Evolutionary conservation across 2,329 filamentous ascomycete species (phyloP), one percentile per base, ranked within the genome.

Genomic region (Venturia oleaginea): DNA sequence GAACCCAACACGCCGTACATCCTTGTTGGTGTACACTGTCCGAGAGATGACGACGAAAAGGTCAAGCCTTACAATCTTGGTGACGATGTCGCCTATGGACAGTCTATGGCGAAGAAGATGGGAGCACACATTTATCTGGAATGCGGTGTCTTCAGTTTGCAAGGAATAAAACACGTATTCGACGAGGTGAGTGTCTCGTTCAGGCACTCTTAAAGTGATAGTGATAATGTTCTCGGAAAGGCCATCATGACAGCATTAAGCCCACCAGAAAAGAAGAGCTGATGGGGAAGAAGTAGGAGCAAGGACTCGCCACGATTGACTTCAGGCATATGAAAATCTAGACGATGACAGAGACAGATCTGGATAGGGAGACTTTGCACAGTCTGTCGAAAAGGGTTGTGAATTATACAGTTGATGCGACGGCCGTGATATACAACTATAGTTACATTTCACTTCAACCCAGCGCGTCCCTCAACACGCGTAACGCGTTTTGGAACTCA

Each of bases 221-320:
- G 27, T 27, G 46, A 11, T 51, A 51, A 51, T 6, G 22, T 22
- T 27, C 2, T 37, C 27, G 55, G 15, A 22, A 59, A 59, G 55
- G 34, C 38, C 30, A 59, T 59, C 55, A 34, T 37, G 55, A 59
- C 55, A 30, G 55, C 55, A 22, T 59, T 38, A 30, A 38, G 37
- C 4, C 46, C 46, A 15, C 46, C 46, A 27, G 46, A 27, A 27
- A 51, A 51, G 46, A 27, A 4, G 22, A 51, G 46, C 46, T 22
- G 46, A 6, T 51, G 46, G 46, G 46, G 46, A 51, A 51, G 46
- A 13, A 51, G 46, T 15, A 51, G 22, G 46, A 51, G 46, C 22
- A 51, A 51, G 24, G 46, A 51, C n/a, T 51, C 46, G 8, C 11
- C 46, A 22, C 22, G 22, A 27, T 51, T 51, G 11, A 51, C 46